These are phyloP conservation scores for Penicillium polonicum DNA, from an alignment of 2,329 filamentous ascomycete genomes.

Conservation along the genomic window DNA sequence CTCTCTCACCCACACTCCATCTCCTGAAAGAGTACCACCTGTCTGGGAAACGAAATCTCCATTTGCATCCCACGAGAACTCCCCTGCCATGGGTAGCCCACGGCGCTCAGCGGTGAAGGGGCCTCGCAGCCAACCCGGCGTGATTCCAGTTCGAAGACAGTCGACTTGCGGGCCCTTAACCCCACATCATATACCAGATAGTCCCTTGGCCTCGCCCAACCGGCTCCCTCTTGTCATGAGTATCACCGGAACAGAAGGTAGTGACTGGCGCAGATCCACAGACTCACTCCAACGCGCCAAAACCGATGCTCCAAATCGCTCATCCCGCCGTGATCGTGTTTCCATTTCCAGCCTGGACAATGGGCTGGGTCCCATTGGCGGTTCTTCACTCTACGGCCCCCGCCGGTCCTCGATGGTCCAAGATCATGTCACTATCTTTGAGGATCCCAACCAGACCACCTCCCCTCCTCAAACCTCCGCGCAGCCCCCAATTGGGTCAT, in stretches of 20 bases:
- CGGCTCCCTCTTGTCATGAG: conserved; percentile 17
- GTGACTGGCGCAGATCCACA: conserved; percentile 30
- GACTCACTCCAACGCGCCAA: conserved; percentile 29
- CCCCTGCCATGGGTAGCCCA: conserved; percentile 28
- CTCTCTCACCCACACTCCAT: conserved; percentile 30
- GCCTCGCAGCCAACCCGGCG: conserved; percentile 32
- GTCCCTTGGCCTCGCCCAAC: conserved; percentile 6
- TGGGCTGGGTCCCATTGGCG: conserved; percentile 6
- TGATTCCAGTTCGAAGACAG: conserved; percentile 22
- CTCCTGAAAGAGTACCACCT: conserved; percentile 28
- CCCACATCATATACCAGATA: not conserved
- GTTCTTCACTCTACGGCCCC: conserved; percentile 12
- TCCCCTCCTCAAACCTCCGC: conserved; percentile 13
- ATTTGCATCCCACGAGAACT: conserved; percentile 29
- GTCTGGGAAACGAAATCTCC: conserved; percentile 27
- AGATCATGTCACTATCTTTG: conserved; percentile 41
- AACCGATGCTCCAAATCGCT: conserved; percentile 18
- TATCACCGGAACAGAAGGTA: conserved; percentile 25
- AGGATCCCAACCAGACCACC: conserved; percentile 32
- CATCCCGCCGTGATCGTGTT: conserved; percentile 14
- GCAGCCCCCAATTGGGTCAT: conserved; percentile 10
- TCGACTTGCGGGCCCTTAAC: conserved; percentile 14
- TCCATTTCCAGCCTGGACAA: conserved; percentile 7
- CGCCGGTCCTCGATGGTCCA: conserved; percentile 21
- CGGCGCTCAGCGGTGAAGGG: conserved; percentile 36